phyloP scores from a whole-genome alignment of 139 green algal species.

The Marvania coccoides region DNA sequence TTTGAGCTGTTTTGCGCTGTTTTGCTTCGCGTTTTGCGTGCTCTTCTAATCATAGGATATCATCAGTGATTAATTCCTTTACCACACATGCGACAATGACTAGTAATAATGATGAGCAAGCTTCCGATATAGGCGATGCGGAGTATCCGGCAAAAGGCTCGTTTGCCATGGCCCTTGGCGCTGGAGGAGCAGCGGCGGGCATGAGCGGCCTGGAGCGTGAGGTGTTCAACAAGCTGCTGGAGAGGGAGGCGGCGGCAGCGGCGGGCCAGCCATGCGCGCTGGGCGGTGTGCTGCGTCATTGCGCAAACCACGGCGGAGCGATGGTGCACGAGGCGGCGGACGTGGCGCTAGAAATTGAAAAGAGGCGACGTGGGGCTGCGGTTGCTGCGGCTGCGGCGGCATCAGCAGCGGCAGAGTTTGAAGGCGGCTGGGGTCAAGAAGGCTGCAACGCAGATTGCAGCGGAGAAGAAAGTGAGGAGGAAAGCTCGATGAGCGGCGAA shows the following conservation, averaged over 20 bases:
- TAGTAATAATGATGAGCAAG: too few relatives aligned
- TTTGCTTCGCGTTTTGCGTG: too few relatives aligned
- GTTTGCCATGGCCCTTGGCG: too few relatives aligned
- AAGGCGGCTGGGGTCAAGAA: too few relatives aligned
- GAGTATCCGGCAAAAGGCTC: too few relatives aligned
- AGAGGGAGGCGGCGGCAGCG: background rate
- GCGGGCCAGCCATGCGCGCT: background rate
- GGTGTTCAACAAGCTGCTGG: conserved; percentile 10
- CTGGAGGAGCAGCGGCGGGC: background rate
- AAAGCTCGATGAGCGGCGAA: background rate
- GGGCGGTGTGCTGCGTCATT: background rate
- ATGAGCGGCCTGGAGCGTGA: background rate
- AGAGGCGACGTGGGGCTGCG: background rate
- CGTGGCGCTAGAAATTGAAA: conserved; percentile 14
- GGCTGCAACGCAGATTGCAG: background rate
- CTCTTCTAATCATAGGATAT: too few relatives aligned
- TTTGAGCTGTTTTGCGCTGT: too few relatives aligned
- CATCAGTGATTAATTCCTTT: too few relatives aligned
- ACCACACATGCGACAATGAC: too few relatives aligned
- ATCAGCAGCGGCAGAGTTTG: background rate
- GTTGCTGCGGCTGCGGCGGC: background rate
- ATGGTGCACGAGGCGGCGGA: conserved; percentile 12
- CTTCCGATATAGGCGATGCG: too few relatives aligned
- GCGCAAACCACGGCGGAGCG: conserved; percentile 7
- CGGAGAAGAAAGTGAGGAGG: background rate